Evolutionary conservation across 495 filamentous ascomycete genomes (phyloP).

Genomic region (Tuber borchii): DNA sequence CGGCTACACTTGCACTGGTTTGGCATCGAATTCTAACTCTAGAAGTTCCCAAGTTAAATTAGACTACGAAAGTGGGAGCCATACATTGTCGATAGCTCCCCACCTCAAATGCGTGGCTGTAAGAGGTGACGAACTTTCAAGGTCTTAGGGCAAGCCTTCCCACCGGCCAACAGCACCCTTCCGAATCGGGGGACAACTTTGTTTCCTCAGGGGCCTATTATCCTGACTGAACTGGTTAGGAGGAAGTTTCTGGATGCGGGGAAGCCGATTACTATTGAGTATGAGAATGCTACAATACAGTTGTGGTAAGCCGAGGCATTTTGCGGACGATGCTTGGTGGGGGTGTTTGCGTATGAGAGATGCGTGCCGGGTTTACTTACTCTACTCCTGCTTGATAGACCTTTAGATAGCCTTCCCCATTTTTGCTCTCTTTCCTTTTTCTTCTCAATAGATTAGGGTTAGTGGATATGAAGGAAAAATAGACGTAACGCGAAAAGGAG

Average conservation of each 20-base stretch:
- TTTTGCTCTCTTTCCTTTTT: not conserved
- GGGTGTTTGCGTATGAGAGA: not conserved
- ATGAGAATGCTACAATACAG: constrained; percentile 27
- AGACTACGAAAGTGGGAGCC: too few species aligned
- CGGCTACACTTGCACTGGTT: too few species aligned
- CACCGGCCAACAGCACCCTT: too few species aligned
- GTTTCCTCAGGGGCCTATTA: too few species aligned
- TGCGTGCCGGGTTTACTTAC: not conserved
- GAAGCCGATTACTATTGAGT: constrained; percentile 45
- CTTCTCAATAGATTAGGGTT: not conserved
- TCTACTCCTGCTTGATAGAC: not conserved
- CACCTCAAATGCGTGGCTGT: too few species aligned
- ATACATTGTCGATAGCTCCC: too few species aligned
- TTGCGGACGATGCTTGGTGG: not conserved
- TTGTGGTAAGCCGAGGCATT: constrained; percentile 15
- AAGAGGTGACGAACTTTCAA: too few species aligned
- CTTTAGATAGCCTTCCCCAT: not conserved
- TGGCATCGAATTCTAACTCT: too few species aligned
- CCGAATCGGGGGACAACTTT: too few species aligned
- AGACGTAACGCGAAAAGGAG: not conserved
- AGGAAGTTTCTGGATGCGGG: constrained; percentile 66
- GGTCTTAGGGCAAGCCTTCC: too few species aligned
- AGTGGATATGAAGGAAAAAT: not conserved
- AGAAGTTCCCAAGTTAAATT: too few species aligned
- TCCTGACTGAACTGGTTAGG: constrained; percentile 73